A percentile compares a stretch with the other conserved stretches of the same genome.
phyloP scores from a whole-genome alignment of 2,329 filamentous ascomycete species.

The Cordyceps pruinosa region DNA sequence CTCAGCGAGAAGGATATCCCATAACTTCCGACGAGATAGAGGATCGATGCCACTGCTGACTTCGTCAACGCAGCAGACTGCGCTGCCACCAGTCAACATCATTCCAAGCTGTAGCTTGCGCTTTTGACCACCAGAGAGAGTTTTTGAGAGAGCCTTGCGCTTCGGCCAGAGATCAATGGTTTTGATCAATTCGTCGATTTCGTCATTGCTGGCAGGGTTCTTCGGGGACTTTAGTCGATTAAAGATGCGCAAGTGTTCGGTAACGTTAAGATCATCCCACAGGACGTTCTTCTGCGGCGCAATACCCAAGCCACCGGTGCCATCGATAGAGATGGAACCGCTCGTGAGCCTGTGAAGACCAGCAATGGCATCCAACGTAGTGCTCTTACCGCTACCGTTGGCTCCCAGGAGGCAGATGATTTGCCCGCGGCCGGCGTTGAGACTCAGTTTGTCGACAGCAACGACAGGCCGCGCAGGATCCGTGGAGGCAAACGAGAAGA shows the following conservation, averaged over 20 bases:
- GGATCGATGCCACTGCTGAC: constrained; percentile 86
- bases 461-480: constrained; percentile 54
- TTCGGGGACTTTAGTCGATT: constrained; percentile 68
- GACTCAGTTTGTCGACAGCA: constrained; percentile 69
- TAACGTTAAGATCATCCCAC: constrained; percentile 82
- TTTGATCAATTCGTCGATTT: constrained; percentile 56
- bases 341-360: constrained; percentile 71
- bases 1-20: constrained; percentile 86
- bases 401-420: constrained; percentile 83
- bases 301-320: constrained; percentile 72
- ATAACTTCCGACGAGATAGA: constrained; percentile 79
- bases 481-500: constrained; percentile 37
- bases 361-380: constrained; percentile 80
- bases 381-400: constrained; percentile 87
- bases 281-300: constrained; percentile 92
- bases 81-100: constrained; percentile 88
- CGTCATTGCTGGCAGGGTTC: constrained; percentile 46
- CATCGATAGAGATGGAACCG: constrained; percentile 71
- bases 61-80: constrained; percentile 86
- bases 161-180: constrained; percentile 73
- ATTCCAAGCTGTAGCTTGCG: constrained; percentile 87
- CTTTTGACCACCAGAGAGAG: constrained; percentile 85
- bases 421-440: constrained; percentile 68
- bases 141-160: constrained; percentile 62
- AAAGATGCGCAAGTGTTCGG: constrained; percentile 79